Base-by-base conservation (phyloP, 495 filamentous ascomycete genomes). In the Pyronema domesticum region DNA sequence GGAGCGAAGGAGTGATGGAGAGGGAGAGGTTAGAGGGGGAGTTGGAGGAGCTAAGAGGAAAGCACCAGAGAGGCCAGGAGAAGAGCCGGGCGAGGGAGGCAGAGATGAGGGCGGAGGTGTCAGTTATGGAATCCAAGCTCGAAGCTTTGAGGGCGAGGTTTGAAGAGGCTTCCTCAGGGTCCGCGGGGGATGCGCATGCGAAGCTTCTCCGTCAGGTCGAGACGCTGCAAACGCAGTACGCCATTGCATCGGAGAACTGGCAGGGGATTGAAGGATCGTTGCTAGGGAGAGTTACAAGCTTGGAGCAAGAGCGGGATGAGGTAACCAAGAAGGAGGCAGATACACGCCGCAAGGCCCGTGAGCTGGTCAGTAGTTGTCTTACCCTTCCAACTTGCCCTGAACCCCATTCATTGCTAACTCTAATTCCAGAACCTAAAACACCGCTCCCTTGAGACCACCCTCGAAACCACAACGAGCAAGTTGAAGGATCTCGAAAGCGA, bases 241-340 rank as follows among this genome's bases (percentile, higher is more conserved):
- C 86, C 0, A 79, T 87, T 49, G 91, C 93, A 2, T 89, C 85
- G 57, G 88, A 94, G 60, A 99, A 96, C 65, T 99, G 93, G 93
- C 88, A 95, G 56, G 85, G 87, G 0, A 84, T 96, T 46, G 89
- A 99, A 60, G 77, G 83, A 10, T 88, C 84, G 0, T 69, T 96
- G 45, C 73, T 86, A 37, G 74, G 82, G 17, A 74, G 87, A 45
- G 73, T 93, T 30, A 73, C 78, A 1, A 80, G 71, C 52, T 71
- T 95, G 8, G 91, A 99, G 64, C 87, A 81, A 63, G 93, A 99
- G 62, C 72, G 88, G 44, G 89, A 96, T 61, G 89, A 96, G 57
- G 72, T 82, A 23, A 69, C 77, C n/a, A 80, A 80, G 57, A 80
- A 83, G 56, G 93, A 99, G 69, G 78, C 74, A 3, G 93, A 96